A percentile compares a stretch with the other conserved stretches of the same genome.
Evolutionary conservation across 1,284 basidiomycete species (phyloP).

Genomic region (Prillingera fragicola): DNA sequence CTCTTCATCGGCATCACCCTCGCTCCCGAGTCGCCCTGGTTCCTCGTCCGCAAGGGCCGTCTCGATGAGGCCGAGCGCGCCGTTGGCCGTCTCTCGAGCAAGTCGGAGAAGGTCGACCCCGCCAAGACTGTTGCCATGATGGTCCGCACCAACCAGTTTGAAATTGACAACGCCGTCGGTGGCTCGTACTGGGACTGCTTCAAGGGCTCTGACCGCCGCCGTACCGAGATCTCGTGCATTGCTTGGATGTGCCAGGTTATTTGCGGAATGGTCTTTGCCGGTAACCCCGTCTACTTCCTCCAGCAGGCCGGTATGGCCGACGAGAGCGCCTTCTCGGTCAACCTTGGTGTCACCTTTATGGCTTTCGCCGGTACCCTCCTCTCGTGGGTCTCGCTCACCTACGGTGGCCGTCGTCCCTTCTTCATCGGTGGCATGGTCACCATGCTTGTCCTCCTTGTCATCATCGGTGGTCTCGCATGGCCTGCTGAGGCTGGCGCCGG

Average conservation of each 20-base stretch:
- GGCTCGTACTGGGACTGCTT: conserved; percentile 49
- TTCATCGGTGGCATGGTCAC: conserved; percentile 48
- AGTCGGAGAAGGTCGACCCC: conserved; percentile 21
- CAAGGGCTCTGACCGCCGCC: conserved; percentile 35
- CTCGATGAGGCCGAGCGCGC: conserved; percentile 25
- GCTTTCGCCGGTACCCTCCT: conserved; percentile 44
- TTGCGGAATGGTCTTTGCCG: conserved; percentile 5
- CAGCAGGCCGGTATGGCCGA: conserved; percentile 48
- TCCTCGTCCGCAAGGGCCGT: conserved; percentile 26
- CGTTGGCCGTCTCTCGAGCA: conserved; percentile 19
- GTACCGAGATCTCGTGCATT: conserved; percentile 27
- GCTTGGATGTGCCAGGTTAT: conserved; percentile 13
- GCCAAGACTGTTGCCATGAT: conserved; percentile 39
- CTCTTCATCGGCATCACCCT: conserved; percentile 15
- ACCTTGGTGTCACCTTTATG: conserved; percentile 44
- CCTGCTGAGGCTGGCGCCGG: background rate
- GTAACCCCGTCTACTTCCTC: conserved; percentile 38
- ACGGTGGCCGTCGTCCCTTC: conserved; percentile 48
- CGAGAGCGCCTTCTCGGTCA: conserved; percentile 23
- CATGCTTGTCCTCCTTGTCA: conserved; percentile 47
- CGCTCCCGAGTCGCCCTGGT: conserved; percentile 38
- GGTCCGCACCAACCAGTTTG: conserved; percentile 43
- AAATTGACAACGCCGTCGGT: conserved; percentile 12
- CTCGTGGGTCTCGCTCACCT: conserved; percentile 38
- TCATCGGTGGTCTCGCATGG: conserved; percentile 43